Evolutionary conservation across 2,329 filamentous ascomycete genomes (phyloP).

Genomic region (Blastomyces parvus): DNA sequence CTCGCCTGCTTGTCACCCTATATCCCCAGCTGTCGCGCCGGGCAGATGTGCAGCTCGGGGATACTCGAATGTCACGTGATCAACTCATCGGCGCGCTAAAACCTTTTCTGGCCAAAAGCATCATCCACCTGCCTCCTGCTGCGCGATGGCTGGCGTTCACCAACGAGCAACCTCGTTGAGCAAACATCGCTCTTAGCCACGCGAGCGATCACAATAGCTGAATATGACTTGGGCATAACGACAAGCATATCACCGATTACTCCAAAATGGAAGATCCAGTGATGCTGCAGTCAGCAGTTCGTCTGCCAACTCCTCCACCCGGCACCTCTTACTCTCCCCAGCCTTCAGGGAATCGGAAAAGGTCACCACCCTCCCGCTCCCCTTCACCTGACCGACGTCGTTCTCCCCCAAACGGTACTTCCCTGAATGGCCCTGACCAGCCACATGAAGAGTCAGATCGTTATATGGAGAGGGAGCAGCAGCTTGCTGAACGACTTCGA

Average conservation of each 20-base stretch:
- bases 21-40: neutral
- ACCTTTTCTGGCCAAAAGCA: neutral
- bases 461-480: slow-evolving; percentile 41
- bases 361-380: slow-evolving; percentile 47
- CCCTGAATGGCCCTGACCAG: slow-evolving; percentile 30
- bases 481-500: slow-evolving; percentile 45
- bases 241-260: neutral
- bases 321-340: slow-evolving; percentile 41
- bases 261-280: slow-evolving; percentile 36
- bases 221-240: slow-evolving; percentile 2
- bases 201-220: neutral
- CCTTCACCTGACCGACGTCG: slow-evolving; percentile 44
- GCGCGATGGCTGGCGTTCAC: neutral
- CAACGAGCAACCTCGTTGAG: neutral
- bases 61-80: neutral
- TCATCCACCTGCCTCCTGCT: neutral
- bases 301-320: slow-evolving; percentile 48
- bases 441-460: slow-evolving; percentile 43
- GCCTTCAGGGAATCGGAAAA: slow-evolving; percentile 45
- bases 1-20: neutral
- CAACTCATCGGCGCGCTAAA: neutral
- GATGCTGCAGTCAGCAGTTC: slow-evolving; percentile 48
- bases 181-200: neutral
- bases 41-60: neutral
- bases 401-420: slow-evolving; percentile 34